A percentile compares a stretch with the other conserved stretches of the same genome.
Conservation (phyloP, 306 rosid species). For the Prunus mira region DNA sequence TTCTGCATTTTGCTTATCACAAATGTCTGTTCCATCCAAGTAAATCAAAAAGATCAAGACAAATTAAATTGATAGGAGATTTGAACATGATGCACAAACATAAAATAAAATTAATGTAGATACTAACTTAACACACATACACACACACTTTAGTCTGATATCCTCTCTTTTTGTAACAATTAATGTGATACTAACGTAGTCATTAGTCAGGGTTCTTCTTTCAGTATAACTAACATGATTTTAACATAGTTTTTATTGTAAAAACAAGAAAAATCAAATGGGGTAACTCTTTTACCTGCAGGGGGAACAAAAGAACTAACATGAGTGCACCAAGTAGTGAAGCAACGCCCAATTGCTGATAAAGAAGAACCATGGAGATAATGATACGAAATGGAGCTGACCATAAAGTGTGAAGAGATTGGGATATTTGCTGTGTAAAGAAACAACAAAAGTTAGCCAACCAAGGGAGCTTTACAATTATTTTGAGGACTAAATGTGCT, state of each 20-base stretch:
- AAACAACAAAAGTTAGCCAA: slow-evolving; percentile 10
- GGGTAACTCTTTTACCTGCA: slow-evolving; percentile 33
- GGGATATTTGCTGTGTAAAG: slow-evolving; percentile 37
- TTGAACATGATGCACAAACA: neutral
- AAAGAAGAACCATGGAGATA: slow-evolving; percentile 44
- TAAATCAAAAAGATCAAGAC: neutral
- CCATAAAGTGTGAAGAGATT: slow-evolving; percentile 53
- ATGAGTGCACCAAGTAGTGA: slow-evolving; percentile 45
- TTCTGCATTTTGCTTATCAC: slow-evolving; percentile 86
- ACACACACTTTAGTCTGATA: neutral
- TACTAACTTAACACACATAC: too few species aligned
- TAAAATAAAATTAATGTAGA: neutral
- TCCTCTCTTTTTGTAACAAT: neutral
- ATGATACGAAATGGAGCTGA: slow-evolving; percentile 51
- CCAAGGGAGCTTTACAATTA: neutral
- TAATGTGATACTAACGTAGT: neutral
- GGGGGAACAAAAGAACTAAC: slow-evolving; percentile 48
- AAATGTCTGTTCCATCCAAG: slow-evolving; percentile 58
- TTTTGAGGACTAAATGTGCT: too few species aligned
- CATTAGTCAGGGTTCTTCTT: neutral
- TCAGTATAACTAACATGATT: neutral
- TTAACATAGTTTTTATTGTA: neutral
- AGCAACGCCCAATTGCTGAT: slow-evolving; percentile 44
- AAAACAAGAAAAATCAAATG: neutral
- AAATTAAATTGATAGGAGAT: neutral